phyloP scores from a whole-genome alignment of 306 rosid genomes.

The Macrotyloma uniflorum region DNA sequence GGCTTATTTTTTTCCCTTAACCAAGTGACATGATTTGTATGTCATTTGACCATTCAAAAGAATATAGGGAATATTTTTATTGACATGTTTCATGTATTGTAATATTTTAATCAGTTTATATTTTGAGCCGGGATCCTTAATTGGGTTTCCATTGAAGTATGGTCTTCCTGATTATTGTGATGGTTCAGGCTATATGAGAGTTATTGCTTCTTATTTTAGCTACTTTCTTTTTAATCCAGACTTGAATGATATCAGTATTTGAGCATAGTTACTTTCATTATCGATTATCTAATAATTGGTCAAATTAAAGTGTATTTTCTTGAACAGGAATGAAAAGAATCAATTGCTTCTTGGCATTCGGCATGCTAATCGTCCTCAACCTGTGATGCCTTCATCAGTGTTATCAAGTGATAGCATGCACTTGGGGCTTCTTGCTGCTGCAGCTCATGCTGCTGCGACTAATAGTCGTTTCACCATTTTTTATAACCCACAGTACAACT shows the following conservation, averaged over 20 bases:
- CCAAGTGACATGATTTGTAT: not conserved
- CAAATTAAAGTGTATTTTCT: conserved; percentile 10
- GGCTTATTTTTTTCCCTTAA: conserved; percentile 31
- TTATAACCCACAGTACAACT: conserved; percentile 85
- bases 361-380: conserved; percentile 84
- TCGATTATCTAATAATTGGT: conserved; percentile 1
- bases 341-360: conserved; percentile 93
- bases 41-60: conserved; percentile 10
- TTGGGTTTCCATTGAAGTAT: conserved; percentile 14
- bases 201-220: not conserved
- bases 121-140: conserved; percentile 20
- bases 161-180: not conserved
- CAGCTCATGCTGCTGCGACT: conserved; percentile 99
- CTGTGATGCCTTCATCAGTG: conserved; percentile 97
- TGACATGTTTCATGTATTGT: conserved; percentile 8
- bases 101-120: not conserved
- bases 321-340: conserved; percentile 89
- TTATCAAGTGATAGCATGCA: conserved; percentile 99
- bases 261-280: not conserved
- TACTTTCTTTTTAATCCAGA: conserved; percentile 8
- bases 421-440: conserved; percentile 99
- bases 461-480: conserved; percentile 95
- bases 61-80: not conserved
- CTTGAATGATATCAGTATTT: not conserved
- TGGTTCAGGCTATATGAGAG: conserved; percentile 22